These are phyloP conservation scores for Tremellales sp. DNA, from an alignment of 1,284 basidiomycete species.

Conservation along the genomic window DNA sequence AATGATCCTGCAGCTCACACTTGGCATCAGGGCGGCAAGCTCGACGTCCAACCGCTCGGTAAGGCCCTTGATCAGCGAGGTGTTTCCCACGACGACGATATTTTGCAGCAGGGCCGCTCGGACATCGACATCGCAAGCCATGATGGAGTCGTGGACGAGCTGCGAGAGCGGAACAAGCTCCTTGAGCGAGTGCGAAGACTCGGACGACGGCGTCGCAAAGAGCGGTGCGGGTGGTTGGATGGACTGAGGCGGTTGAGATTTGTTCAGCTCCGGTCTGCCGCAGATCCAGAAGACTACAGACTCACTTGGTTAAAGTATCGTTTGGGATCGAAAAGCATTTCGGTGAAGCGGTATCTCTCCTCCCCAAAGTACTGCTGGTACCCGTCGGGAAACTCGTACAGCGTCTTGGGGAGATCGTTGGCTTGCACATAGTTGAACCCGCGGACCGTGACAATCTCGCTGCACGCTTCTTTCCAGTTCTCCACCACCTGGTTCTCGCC, in stretches of 20 bases:
- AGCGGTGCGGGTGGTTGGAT: slow-evolving; percentile 38
- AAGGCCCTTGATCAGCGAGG: slow-evolving; percentile 80
- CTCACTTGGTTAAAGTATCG: slow-evolving; percentile 66
- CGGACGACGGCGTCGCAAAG: slow-evolving; percentile 45
- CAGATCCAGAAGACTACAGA: slow-evolving; percentile 13
- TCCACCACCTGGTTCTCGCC: slow-evolving; percentile 83
- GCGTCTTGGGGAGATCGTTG: slow-evolving; percentile 28
- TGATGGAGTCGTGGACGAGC: slow-evolving; percentile 74
- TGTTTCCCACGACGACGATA: slow-evolving; percentile 91
- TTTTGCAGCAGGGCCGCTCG: slow-evolving; percentile 86
- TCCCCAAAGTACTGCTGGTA: slow-evolving; percentile 79
- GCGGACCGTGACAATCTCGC: slow-evolving; percentile 57
- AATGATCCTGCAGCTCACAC: slow-evolving; percentile 55
- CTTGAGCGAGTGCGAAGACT: slow-evolving; percentile 59
- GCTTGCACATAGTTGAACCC: slow-evolving; percentile 41
- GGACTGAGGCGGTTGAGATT: slow-evolving; percentile 16
- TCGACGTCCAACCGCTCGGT: slow-evolving; percentile 80
- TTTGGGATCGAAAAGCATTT: slow-evolving; percentile 82
- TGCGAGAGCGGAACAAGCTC: slow-evolving; percentile 60
- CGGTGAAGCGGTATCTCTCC: slow-evolving; percentile 79
- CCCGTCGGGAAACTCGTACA: slow-evolving; percentile 94
- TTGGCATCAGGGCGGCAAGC: slow-evolving; percentile 69
- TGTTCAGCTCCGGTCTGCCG: slow-evolving; percentile 52
- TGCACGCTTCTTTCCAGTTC: slow-evolving; percentile 87
- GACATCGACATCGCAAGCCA: slow-evolving; percentile 85